Evolutionary conservation across 2,329 filamentous ascomycete genomes (phyloP), one percentile per base, ranked within the genome.

Genomic region (Sarocladium oryzae): DNA sequence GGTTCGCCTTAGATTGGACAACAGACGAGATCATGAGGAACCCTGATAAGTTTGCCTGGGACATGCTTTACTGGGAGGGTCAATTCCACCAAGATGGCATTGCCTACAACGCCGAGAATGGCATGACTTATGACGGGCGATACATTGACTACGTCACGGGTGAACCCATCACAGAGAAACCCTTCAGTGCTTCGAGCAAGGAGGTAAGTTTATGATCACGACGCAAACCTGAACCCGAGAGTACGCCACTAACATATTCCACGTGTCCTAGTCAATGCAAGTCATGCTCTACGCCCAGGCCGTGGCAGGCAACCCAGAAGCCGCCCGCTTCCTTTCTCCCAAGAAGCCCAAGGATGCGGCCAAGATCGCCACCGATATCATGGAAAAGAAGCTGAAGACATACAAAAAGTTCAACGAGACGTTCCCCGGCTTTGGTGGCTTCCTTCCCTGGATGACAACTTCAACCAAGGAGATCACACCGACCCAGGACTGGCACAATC

Each of bases 1-100:
- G 63, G 1, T 65, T 66, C 48, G 63, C 58, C 1, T 52, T 58
- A 1, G 51, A 64, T 5, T 66, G 63, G 63, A 58, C 63, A 0
- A 61, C 63, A 11, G 49, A 61, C 1, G 54, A 65, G 7, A 57
- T 66, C 6, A 54, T 70, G 4, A 49, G 56, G 11, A 53, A 61
- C 6, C 56, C 66, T 0, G 56, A 62, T 9, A 56, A 59, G 2
- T 71, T 72, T 24, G 59, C 64, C 23, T 63, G 60, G 55, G 63
- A 71, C 46, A 53, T 72, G 15, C 53, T 73, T 13, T 71, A 67
- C 55, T 73, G 69, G 69, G 71, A 74, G 53, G 70, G 68, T n/a
- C 63, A 68, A 21, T 72, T 73, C 30, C 69, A 72, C 49, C 66
- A 68, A 46, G 65, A 71, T 48, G 62, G 67, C 20, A 60, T 73